Evolutionary conservation across 2,329 filamentous ascomycete genomes (phyloP), one percentile per base, ranked within the genome.

Genomic region (Colletotrichum kahawae): DNA sequence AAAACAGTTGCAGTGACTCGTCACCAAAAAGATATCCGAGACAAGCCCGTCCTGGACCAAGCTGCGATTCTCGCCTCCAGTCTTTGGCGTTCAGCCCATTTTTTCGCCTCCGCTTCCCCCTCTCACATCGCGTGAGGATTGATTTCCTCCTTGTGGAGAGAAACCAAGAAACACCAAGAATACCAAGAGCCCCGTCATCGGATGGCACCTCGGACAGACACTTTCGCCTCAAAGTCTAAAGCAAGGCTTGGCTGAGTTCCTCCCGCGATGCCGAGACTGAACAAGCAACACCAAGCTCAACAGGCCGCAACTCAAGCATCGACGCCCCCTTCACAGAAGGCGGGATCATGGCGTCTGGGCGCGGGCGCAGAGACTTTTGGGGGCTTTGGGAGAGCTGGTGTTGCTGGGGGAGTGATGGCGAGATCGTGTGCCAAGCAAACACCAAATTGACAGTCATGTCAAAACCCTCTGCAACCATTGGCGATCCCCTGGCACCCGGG

Each of bases 281-380:
- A 72, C 72, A 64, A 75, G 69, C 69, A 72, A 64, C 69, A 48
- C 57, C 67, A 72, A 75, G 63, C 69, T 68, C 57, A 21, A 51
- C 43, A 51, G 43, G 43, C n/a, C n/a, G 43, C n/a, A 27, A 12
- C 18, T 63, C 24, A 67, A 72, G 57, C 69, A 31, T 63, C 31
- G n/a, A n/a, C 33, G 27, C n/a, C 13, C 16, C 31, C 16, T 16
- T 24, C 12, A n/a, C 21, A 16, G 8, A 27, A 34, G 27, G n/a
- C n/a, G 14, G 7, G 16, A 51, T 38, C 62, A 51, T 29, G 34
- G 21, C 31, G 64, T 29, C 63, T 68, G 27, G 57, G 69, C 48
- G 57, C 56, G 33, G 69, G 63, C 57, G 56, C 63, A 18, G 21
- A 2, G 43, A 54, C 33, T 16, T 31, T 36, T 3, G 60, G 31